phyloP scores from a whole-genome alignment of 306 rosid species.

The Cucurbita pepo region DNA sequence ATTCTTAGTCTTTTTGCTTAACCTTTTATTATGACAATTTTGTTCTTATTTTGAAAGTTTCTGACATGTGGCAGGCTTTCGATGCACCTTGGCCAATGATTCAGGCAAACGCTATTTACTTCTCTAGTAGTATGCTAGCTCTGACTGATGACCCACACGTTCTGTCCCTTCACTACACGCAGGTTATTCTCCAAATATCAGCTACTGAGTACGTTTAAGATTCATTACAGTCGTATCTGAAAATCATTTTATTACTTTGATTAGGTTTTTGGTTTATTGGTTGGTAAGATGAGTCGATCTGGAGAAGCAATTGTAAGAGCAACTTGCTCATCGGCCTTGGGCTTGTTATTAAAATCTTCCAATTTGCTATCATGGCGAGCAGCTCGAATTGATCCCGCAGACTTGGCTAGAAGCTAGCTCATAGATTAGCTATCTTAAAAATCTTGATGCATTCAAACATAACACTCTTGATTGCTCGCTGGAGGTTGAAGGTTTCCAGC shows the following conservation, averaged over 20 bases:
- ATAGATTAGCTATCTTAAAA: neutral
- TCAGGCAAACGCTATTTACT: constrained; percentile 93
- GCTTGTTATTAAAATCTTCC: constrained; percentile 65
- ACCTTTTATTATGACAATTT: neutral
- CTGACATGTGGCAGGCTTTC: constrained; percentile 58
- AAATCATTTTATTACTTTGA: constrained; percentile 6
- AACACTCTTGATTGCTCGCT: neutral
- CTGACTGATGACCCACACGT: constrained; percentile 60
- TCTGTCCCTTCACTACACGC: constrained; percentile 49
- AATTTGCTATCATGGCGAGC: constrained; percentile 44
- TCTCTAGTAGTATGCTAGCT: constrained; percentile 67
- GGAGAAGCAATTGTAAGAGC: constrained; percentile 78
- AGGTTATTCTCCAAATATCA: constrained; percentile 31
- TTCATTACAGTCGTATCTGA: neutral
- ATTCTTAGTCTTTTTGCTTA: neutral
- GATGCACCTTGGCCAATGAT: constrained; percentile 95
- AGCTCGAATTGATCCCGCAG: constrained; percentile 32
- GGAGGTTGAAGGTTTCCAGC: neutral
- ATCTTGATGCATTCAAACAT: neutral
- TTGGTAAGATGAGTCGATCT: constrained; percentile 69
- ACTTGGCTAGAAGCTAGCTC: constrained; percentile 18
- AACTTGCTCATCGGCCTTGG: constrained; percentile 70
- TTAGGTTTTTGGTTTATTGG: constrained; percentile 64
- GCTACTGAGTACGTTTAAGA: neutral
- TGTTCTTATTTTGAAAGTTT: neutral